Percentiles rank a stretch among this genome's conserved stretches.
Evolutionary conservation across 495 filamentous ascomycete genomes (phyloP).

Genomic region (Aspergillus bridgeri): DNA sequence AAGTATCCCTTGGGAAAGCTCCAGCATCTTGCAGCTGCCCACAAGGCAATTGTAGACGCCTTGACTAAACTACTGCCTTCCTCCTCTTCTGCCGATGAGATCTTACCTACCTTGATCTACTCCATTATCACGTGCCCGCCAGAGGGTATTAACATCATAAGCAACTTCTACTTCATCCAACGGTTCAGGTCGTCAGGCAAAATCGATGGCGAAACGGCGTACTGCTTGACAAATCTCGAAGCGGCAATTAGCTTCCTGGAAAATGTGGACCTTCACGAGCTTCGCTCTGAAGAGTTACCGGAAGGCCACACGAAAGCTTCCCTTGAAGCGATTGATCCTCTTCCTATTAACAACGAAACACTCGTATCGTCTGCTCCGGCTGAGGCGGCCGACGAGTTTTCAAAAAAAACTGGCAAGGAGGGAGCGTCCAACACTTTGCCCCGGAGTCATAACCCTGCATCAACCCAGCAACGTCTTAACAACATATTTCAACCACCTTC

Average conservation of each 20-base stretch:
- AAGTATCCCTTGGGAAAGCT: constrained; percentile 89
- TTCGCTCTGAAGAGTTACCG: constrained; percentile 75
- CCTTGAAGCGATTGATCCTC: constrained; percentile 31
- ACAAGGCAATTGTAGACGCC: constrained; percentile 92
- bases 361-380: constrained; percentile 33
- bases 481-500: constrained; percentile 80
- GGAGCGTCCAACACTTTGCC: constrained; percentile 37
- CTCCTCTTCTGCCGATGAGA: constrained; percentile 93
- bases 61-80: constrained; percentile 71
- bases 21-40: constrained; percentile 78
- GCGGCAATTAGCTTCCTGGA: constrained; percentile 95
- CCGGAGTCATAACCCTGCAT: constrained; percentile 38
- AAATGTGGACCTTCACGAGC: constrained; percentile 88
- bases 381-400: constrained; percentile 32
- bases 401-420: constrained; percentile 33
- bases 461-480: constrained; percentile 62
- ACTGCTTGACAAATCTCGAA: constrained; percentile 94
- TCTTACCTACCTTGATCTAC: constrained; percentile 94
- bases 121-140: constrained; percentile 87
- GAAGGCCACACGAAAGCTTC: constrained; percentile 59
- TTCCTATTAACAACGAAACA: constrained; percentile 26
- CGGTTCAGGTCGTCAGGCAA: constrained; percentile 83
- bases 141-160: constrained; percentile 83
- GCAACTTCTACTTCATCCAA: constrained; percentile 91
- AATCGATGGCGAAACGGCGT: constrained; percentile 89